These are phyloP conservation scores for Macroventuria anomochaeta DNA, from an alignment of 2,329 filamentous ascomycete species.

Conservation along the genomic window DNA sequence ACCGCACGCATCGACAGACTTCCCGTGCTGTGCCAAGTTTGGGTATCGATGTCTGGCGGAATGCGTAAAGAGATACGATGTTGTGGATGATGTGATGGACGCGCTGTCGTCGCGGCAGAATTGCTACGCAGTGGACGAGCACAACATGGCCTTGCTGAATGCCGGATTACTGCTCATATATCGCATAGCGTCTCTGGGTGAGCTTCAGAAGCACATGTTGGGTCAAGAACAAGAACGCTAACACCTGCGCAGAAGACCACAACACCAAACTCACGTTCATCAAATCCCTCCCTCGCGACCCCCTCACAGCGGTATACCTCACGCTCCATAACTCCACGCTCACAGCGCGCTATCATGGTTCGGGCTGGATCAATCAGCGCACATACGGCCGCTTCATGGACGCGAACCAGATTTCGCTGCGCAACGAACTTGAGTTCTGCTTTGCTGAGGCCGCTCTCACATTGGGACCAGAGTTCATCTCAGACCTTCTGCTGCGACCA, in stretches of 20 bases:
- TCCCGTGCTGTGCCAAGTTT: conserved; percentile 22
- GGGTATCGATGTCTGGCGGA: conserved; percentile 34
- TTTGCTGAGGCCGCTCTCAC: conserved; percentile 38
- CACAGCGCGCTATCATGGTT: conserved; percentile 41
- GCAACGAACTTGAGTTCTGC: conserved; percentile 39
- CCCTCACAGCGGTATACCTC: conserved; percentile 38
- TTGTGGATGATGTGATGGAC: conserved; percentile 42
- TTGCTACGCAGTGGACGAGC: conserved; percentile 29
- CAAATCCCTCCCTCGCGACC: conserved; percentile 31
- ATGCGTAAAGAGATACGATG: conserved; percentile 40
- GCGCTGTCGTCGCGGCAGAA: conserved; percentile 36
- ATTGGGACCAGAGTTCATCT: conserved; percentile 36
- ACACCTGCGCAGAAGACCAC: conserved; percentile 21
- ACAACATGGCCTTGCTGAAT: conserved; percentile 38
- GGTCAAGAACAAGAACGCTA: neutral
- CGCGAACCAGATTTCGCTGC: conserved; percentile 35
- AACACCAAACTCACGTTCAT: conserved; percentile 28
- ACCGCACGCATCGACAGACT: conserved; percentile 38
- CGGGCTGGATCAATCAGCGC: conserved; percentile 42
- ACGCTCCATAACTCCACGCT: conserved; percentile 35
- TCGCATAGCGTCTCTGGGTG: conserved; percentile 27
- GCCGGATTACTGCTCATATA: conserved; percentile 39
- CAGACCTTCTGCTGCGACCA: conserved; percentile 26
- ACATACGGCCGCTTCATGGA: conserved; percentile 41
- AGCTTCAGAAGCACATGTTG: neutral